A percentile compares a stretch with the other conserved stretches of the same genome.
Evolutionary conservation across 2,329 filamentous ascomycete species (phyloP).

Genomic region (Alternaria solani): DNA sequence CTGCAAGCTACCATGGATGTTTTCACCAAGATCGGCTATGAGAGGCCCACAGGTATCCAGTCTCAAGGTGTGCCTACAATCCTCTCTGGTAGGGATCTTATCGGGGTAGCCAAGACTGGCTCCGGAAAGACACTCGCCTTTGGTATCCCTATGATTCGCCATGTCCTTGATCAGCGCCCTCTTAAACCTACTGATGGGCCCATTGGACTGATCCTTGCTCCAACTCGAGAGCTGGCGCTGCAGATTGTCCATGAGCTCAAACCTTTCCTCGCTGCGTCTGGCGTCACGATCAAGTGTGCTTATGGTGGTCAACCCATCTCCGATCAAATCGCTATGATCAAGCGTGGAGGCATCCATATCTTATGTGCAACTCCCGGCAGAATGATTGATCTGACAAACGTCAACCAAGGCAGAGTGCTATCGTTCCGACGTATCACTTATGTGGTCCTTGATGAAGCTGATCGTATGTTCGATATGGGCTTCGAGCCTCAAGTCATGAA

Average conservation of each 20-base stretch:
- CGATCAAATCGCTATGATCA: constrained; percentile 95
- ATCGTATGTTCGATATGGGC: constrained; percentile 99
- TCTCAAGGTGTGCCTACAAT: constrained; percentile 93
- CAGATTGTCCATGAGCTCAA: constrained; percentile 96
- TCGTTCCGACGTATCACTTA: constrained; percentile 91
- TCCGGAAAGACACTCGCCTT: constrained; percentile 98
- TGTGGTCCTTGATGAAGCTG: constrained; percentile 94
- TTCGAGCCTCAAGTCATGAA: constrained; percentile 99
- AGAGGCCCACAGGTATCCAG: constrained; percentile 91
- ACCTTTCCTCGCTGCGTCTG: constrained; percentile 87
- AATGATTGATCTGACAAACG: constrained; percentile 92
- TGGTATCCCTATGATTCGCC: constrained; percentile 93
- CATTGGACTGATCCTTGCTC: constrained; percentile 87
- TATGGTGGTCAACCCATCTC: constrained; percentile 97
- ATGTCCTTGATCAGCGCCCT: constrained; percentile 91
- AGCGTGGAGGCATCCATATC: constrained; percentile 92
- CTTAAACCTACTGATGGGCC: constrained; percentile 87
- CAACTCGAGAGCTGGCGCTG: constrained; percentile 89
- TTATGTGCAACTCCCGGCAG: constrained; percentile 89
- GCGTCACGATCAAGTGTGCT: constrained; percentile 85
- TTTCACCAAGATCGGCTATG: constrained; percentile 80
- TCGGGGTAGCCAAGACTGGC: constrained; percentile 96
- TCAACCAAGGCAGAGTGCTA: constrained; percentile 92
- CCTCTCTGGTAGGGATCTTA: constrained; percentile 94
- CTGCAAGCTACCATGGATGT: constrained; percentile 88